These are phyloP conservation scores for Isatis lusitanica DNA, from an alignment of 441 rosid genomes.

Conservation along the genomic window DNA sequence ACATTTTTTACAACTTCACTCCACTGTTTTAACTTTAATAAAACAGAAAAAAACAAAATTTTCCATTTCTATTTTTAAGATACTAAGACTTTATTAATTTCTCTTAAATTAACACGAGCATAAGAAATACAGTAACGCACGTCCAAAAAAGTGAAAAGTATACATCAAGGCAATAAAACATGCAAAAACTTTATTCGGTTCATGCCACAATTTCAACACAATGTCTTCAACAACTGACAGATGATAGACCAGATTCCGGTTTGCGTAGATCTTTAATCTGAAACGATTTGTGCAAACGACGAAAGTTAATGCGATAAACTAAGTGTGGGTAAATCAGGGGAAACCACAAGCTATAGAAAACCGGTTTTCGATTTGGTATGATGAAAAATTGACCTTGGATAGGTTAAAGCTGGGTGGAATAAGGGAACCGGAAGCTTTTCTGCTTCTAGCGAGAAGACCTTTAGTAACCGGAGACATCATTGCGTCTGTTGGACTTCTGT, in stretches of 20 bases:
- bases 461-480: constrained; percentile 80
- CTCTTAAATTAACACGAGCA: neutral
- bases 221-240: constrained; percentile 19
- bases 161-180: neutral
- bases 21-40: neutral
- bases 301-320: neutral
- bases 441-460: constrained; percentile 78
- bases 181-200: neutral
- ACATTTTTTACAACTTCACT: neutral
- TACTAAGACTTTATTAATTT: too few species aligned
- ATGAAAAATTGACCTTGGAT: constrained; percentile 42
- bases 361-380: neutral
- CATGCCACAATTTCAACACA: neutral
- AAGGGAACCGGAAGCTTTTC: constrained; percentile 51
- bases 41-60: neutral
- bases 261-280: constrained; percentile 32
- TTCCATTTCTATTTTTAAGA: too few species aligned
- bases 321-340: neutral
- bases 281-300: neutral
- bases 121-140: neutral
- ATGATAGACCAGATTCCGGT: constrained; percentile 33
- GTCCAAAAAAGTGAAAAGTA: neutral
- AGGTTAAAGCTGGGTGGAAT: constrained; percentile 63
- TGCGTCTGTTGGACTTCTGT: constrained; percentile 87
- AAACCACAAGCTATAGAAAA: neutral